Conservation (phyloP, 805 yeast genomes). For the Zygosaccharomyces bisporus region DNA sequence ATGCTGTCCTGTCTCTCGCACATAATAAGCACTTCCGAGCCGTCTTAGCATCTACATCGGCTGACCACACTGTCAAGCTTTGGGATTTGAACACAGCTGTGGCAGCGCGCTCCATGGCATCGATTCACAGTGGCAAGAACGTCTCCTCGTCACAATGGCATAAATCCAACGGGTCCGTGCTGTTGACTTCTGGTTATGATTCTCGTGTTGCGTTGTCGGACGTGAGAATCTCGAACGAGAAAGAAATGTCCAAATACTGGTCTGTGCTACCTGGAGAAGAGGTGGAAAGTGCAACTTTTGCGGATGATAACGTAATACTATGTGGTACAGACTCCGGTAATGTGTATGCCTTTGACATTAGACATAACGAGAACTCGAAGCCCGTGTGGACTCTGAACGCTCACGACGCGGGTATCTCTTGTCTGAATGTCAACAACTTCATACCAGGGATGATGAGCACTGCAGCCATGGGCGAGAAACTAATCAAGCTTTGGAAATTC, state of each 20-base stretch:
- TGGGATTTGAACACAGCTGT: constrained; percentile 82
- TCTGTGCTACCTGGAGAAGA: constrained; percentile 67
- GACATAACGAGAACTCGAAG: constrained; percentile 49
- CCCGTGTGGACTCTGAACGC: constrained; percentile 96
- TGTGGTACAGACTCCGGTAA: constrained; percentile 93
- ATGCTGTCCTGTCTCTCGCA: constrained; percentile 84
- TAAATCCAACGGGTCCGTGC: constrained; percentile 55
- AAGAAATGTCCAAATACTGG: constrained; percentile 60
- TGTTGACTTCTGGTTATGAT: constrained; percentile 93
- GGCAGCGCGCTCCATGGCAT: constrained; percentile 70
- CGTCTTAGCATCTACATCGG: constrained; percentile 89
- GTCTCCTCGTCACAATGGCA: constrained; percentile 92
- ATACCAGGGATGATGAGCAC: constrained; percentile 75
- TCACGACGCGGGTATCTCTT: constrained; percentile 89
- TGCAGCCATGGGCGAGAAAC: constrained; percentile 87
- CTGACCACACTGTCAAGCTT: constrained; percentile 88
- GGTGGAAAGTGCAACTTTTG: constrained; percentile 78
- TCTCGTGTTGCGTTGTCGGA: constrained; percentile 77
- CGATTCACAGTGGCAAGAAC: constrained; percentile 69
- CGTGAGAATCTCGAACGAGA: constrained; percentile 67
- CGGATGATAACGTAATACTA: constrained; percentile 54
- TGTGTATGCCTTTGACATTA: constrained; percentile 82
- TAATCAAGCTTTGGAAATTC: constrained; percentile 83
- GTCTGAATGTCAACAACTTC: constrained; percentile 64
- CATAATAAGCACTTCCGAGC: constrained; percentile 79